Percentiles rank a stretch among this genome's conserved stretches.
Conservation (phyloP, 176 grass and related monocot genomes). For the Oryza officinalis region DNA sequence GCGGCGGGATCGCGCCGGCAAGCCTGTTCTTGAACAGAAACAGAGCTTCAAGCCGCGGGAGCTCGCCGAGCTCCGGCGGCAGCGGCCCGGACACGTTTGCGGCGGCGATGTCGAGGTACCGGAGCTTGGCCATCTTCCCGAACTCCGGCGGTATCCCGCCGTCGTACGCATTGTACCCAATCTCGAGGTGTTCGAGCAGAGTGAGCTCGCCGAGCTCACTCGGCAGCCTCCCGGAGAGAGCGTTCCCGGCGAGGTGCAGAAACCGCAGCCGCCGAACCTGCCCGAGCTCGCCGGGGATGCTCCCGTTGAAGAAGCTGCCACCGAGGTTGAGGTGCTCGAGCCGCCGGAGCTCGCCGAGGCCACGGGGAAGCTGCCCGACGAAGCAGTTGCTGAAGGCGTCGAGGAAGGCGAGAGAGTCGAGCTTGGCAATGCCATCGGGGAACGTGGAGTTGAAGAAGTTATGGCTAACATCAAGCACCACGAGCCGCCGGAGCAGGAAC, state of each 20-base stretch:
- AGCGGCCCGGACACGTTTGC: slow-evolving; percentile 56
- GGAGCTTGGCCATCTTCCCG: slow-evolving; percentile 44
- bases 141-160: slow-evolving; percentile 46
- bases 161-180: slow-evolving; percentile 69
- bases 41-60: slow-evolving; percentile 41
- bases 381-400: slow-evolving; percentile 95
- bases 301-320: slow-evolving; percentile 72
- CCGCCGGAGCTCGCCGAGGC: slow-evolving; percentile 41
- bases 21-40: slow-evolving; percentile 95
- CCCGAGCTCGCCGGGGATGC: slow-evolving; percentile 44
- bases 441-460: slow-evolving; percentile 83
- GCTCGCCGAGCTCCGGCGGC: slow-evolving; percentile 49
- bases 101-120: slow-evolving; percentile 67
- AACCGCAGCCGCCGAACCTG: slow-evolving; percentile 38
- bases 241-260: slow-evolving; percentile 80
- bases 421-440: slow-evolving; percentile 45
- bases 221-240: slow-evolving; percentile 49
- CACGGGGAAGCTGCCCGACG: slow-evolving; percentile 48
- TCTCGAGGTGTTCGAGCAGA: slow-evolving; percentile 59
- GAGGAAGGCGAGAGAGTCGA: slow-evolving; percentile 37
- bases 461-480: slow-evolving; percentile 68
- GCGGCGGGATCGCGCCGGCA: slow-evolving; percentile 47
- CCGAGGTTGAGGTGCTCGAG: slow-evolving; percentile 71
- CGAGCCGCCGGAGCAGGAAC: slow-evolving; percentile 57
- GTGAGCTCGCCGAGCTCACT: slow-evolving; percentile 50